Conservation (phyloP, 2,329 filamentous ascomycete species). For the Curvularia eragrostidis region DNA sequence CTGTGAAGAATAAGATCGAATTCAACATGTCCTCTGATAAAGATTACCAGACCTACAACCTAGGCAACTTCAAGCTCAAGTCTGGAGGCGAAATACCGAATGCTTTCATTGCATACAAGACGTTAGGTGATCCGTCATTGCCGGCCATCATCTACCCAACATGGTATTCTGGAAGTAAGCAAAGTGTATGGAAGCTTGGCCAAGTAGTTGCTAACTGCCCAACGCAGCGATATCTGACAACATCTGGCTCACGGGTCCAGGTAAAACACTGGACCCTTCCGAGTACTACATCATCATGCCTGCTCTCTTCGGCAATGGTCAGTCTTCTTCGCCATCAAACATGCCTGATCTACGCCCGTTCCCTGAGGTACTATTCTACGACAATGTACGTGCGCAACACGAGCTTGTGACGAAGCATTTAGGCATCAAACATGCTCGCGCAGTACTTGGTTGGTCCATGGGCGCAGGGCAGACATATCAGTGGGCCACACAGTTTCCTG, state of each 20-base stretch:
- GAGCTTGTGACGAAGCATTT: slow-evolving; percentile 69
- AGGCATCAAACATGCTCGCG: slow-evolving; percentile 64
- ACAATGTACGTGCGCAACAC: slow-evolving; percentile 73
- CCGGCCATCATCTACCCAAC: slow-evolving; percentile 78
- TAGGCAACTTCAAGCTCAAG: slow-evolving; percentile 72
- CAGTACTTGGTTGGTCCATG: slow-evolving; percentile 75
- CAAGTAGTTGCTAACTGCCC: not conserved
- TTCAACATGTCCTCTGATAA: slow-evolving; percentile 24
- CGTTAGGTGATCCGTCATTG: slow-evolving; percentile 67
- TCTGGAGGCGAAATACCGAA: slow-evolving; percentile 66
- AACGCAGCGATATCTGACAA: slow-evolving; percentile 68
- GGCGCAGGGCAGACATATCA: slow-evolving; percentile 71
- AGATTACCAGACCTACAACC: slow-evolving; percentile 61
- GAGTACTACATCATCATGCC: slow-evolving; percentile 73
- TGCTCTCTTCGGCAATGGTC: slow-evolving; percentile 72
- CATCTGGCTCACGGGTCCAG: slow-evolving; percentile 73
- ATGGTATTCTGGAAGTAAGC: slow-evolving; percentile 71
- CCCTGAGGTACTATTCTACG: slow-evolving; percentile 68
- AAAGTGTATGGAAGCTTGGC: not conserved
- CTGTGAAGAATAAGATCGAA: not conserved
- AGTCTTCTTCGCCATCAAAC: slow-evolving; percentile 73
- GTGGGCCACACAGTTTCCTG: slow-evolving; percentile 67
- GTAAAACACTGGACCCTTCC: slow-evolving; percentile 68
- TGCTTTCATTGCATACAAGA: slow-evolving; percentile 78
- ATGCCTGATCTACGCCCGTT: slow-evolving; percentile 62